Base-by-base conservation (phyloP, 805 yeast genomes). In the Candida endomychidarum region DNA sequence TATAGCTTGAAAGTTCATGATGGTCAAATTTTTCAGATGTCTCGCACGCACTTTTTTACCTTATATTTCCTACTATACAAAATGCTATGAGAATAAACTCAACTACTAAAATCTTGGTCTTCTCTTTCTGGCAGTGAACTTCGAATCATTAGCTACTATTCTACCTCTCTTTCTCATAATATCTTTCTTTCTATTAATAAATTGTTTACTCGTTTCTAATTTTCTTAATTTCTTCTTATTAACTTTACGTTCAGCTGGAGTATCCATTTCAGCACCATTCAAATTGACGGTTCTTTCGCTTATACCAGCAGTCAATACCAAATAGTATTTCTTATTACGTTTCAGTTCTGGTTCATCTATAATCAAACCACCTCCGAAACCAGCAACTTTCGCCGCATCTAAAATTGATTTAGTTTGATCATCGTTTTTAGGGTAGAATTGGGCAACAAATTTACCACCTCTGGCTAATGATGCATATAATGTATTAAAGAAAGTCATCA, bases 371-470 rank as follows among this genome's bases (percentile, higher is more conserved):
- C 99, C 97, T 42, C 88, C 91, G 61, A 93, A 93, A 1, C 99
- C 99, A 0, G 97, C 83, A 5, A 85, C 81, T 61, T 89, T 91
- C 8, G 99, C 98, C 17, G 96, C 86, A 27, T 74, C 74, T 39
- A 86, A 67, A 21, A 93, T 87, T 34, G 78, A 74, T 44, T 86
- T 84, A 8, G 82, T 80, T 61, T 93, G 98, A 22, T 72, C 76
- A 49, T 93, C 96, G 62, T 89, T 86, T 60, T 81, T 80, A 8
- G 99, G 99, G 63, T 93, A 93, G 59, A 91, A 93, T 63, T 93
- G 99, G 15, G 96, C 96, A 19, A 87, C 96, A 50, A 91, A 95
- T 63, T 93, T 93, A 5, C 99, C 99, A 35, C 99, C 99, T 58
- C 96, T 78, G 56, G 78, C 83, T 61, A 93, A 71, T 24, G 88